phyloP scores from a whole-genome alignment of 139 green algal species.

The Deuterostichococcus epilithicus region DNA sequence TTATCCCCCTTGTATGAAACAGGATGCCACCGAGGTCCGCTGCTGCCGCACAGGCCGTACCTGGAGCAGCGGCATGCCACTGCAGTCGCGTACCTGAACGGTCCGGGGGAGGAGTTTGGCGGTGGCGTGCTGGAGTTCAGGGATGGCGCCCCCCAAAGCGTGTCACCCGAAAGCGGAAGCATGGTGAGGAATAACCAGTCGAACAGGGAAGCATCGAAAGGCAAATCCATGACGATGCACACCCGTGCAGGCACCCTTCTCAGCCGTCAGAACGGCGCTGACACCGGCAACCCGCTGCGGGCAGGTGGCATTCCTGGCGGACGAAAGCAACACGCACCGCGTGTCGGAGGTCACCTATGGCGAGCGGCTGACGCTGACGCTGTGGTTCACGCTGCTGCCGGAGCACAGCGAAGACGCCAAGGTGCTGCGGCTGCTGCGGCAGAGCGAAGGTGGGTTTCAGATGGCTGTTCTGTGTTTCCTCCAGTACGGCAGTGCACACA shows the following conservation, averaged over 20 bases:
- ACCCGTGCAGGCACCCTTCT: too few relatives aligned
- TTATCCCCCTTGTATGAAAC: too few relatives aligned
- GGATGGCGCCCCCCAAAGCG: neutral
- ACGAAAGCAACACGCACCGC: conserved; percentile 9
- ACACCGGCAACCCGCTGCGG: too few relatives aligned
- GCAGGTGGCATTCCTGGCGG: conserved; percentile 17
- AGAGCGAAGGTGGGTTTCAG: neutral
- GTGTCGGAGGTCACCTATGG: conserved; percentile 7
- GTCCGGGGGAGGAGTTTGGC: conserved; percentile 1
- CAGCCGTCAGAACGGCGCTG: too few relatives aligned
- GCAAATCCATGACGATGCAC: too few relatives aligned
- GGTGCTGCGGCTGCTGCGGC: conserved; percentile 10
- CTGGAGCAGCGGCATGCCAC: conserved; percentile 17
- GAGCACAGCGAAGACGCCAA: conserved; percentile 19
- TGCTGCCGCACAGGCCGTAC: conserved; percentile 14
- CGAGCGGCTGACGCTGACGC: conserved; percentile 23
- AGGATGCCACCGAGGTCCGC: too few relatives aligned
- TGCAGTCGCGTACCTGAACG: conserved; percentile 25
- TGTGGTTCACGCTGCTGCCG: conserved; percentile 26
- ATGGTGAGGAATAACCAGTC: neutral
- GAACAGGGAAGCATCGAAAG: too few relatives aligned
- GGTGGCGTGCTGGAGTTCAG: conserved; percentile 22
- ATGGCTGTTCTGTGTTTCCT: too few relatives aligned
- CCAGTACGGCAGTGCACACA: too few relatives aligned
- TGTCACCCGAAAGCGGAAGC: neutral